Evolutionary conservation across 495 filamentous ascomycete genomes (phyloP), one percentile per base, ranked within the genome.

Genomic region (Podospora australis): DNA sequence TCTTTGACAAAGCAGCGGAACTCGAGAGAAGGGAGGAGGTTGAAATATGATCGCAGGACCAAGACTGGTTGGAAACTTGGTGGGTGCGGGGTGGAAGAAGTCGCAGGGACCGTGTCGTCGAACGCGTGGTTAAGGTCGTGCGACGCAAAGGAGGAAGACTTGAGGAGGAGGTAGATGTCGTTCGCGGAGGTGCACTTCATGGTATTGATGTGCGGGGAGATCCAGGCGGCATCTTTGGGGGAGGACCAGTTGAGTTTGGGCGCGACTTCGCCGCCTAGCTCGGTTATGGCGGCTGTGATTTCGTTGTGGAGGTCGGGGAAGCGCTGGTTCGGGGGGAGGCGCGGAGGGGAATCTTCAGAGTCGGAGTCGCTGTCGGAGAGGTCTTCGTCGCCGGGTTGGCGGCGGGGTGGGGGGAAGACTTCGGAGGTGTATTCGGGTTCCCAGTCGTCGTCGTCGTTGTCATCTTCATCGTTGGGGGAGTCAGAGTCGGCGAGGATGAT

Each of bases 191-290:
- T 79, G 67, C 92, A 99, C 63, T 95, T 87, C 57, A 94, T 81
- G 28, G 83, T 90, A 57, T 97, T 97, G 22, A 87, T 88, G 57
- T 72, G 74, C 1, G 87, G 82, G 11, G 78, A 79, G 68, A 98
- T 97, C 81, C 88, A 96, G n/a, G 86, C 87, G 7, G 92, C 94
- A 62, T 99, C 92, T 64, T 96, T 96, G 0, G 92, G 92, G 3
- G 87, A 80, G 23, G 90, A 95, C 92, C 92, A 99, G 72, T 97
- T 96, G 20, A 99, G 72, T 59, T 99, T 99, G 2, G 94, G 94
- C 0, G 81, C 79, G 0, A 90, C 90, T 25, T 79, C 80, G 49
- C 92, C 91, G 25, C 86, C 88, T 0, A 96, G 76, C 47, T 86
- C 80, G 3, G 75, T 58, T 53, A 99, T 96, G 4, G 80, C 84